Evolutionary conservation across 306 rosid species (phyloP), one percentile per base, ranked within the genome.

Genomic region (Canavalia ensiformis): DNA sequence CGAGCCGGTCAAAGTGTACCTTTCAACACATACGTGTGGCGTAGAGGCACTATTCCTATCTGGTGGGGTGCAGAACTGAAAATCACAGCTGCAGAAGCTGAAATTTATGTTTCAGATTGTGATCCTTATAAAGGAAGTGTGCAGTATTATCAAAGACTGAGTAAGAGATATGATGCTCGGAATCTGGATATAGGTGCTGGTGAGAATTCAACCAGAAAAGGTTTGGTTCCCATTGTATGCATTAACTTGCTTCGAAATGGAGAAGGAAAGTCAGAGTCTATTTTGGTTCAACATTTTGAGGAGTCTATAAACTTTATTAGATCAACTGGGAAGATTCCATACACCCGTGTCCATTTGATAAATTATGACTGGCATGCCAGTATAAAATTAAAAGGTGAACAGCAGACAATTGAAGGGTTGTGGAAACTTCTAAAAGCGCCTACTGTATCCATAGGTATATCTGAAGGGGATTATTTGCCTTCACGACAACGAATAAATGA

Each of bases 61-160:
- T 96, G 99, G 99, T 96, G 99, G 99, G 99, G 99, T 62, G 99
- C 99, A 87, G 98, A 96, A 83, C 86, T 96, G 76, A 96, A 96
- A 87, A 88, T 96, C 39, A 92, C 99, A 74, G 94, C 98, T 77
- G 96, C 99, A 50, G 99, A 95, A 87, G 99, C 99, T 79, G 99
- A 91, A 88, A 95, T 95, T 80, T 92, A 93, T 83, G 97, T 95
- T 85, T 91, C 99, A 63, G 96, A 92, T 70, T 78, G 83, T 3
- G 91, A 95, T 81, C 99, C 99, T 74, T 95, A 95, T 80, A 92
- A 86, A 85, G 99, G 99, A 76, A 91, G 97, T 51, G 63, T 82
- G 33, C 88, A 95, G 74, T 95, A 95, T 84, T 93, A 93, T 82
- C 91, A 89, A 86, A 88, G 99, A 85, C 69, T 95, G 88, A 92